Evolutionary conservation across 441 rosid species (phyloP).

Genomic region (Brassica balearica): DNA sequence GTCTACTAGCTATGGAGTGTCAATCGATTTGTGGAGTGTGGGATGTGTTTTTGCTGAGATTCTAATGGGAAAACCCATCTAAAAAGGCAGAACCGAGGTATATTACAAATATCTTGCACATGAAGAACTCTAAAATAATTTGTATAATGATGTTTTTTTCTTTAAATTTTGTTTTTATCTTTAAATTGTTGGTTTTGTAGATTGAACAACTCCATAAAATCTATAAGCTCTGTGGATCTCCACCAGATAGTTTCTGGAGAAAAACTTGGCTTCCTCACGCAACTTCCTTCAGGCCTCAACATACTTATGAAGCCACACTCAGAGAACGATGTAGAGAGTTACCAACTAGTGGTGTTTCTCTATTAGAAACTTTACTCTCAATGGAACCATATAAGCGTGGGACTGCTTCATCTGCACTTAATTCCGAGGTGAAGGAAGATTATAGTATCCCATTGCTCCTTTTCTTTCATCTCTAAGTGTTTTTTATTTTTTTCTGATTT

Average conservation of each 20-base stretch:
- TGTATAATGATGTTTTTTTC: background rate
- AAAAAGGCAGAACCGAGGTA: constrained; percentile 94
- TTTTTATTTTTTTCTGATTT: background rate
- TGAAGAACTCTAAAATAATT: background rate
- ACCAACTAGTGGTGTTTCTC: constrained; percentile 51
- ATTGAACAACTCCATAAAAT: constrained; percentile 93
- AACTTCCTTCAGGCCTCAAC: constrained; percentile 75
- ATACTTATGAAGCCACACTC: constrained; percentile 66
- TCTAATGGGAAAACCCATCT: constrained; percentile 70
- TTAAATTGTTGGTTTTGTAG: constrained; percentile 47
- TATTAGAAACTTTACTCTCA: constrained; percentile 74
- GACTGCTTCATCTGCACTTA: constrained; percentile 78
- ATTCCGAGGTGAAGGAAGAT: constrained; percentile 56
- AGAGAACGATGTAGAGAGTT: constrained; percentile 70
- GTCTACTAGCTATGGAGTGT: constrained; percentile 76
- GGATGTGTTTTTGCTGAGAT: constrained; percentile 94
- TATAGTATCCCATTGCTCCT: background rate
- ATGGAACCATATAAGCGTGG: constrained; percentile 87
- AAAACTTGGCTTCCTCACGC: constrained; percentile 65
- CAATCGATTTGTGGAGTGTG: constrained; percentile 89
- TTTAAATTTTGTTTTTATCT: constrained; percentile 3
- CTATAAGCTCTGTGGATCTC: constrained; percentile 88
- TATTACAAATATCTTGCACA: background rate
- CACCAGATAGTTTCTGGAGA: constrained; percentile 81
- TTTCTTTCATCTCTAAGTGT: background rate